These are phyloP conservation scores for Teratosphaeria gauchensis DNA, from an alignment of 2,329 filamentous ascomycete species.

Conservation along the genomic window DNA sequence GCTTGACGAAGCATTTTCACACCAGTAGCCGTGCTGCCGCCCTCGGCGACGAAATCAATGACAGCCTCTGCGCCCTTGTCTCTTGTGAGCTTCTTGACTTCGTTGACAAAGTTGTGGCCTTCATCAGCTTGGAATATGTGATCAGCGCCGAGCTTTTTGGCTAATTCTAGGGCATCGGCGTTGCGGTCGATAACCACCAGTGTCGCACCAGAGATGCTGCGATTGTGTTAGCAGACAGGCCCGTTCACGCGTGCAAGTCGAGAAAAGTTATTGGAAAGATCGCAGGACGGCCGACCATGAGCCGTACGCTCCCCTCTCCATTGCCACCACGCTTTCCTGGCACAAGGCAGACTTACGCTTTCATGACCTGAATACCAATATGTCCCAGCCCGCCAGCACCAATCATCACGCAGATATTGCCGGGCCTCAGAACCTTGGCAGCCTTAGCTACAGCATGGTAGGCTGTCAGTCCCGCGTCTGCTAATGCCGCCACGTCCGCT, in stretches of 20 bases:
- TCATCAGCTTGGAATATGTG: slow-evolving; percentile 11
- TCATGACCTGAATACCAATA: slow-evolving; percentile 19
- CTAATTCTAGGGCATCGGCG: slow-evolving; percentile 13
- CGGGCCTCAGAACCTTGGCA: slow-evolving; percentile 14
- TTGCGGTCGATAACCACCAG: slow-evolving; percentile 18
- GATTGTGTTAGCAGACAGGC: background rate
- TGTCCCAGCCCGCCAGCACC: slow-evolving; percentile 17
- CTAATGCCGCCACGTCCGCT: slow-evolving; percentile 17
- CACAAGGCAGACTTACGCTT: slow-evolving; percentile 3
- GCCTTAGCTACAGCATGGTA: slow-evolving; percentile 18
- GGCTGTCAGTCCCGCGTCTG: slow-evolving; percentile 17
- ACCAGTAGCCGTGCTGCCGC: slow-evolving; percentile 15
- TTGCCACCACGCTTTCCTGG: too few relatives aligned
- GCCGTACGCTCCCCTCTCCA: too few relatives aligned
- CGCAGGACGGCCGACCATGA: too few relatives aligned
- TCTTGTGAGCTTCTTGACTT: slow-evolving; percentile 14
- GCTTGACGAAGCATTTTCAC: slow-evolving; percentile 18
- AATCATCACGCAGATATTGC: slow-evolving; percentile 16
- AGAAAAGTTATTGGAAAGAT: too few relatives aligned
- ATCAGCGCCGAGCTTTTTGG: slow-evolving; percentile 18
- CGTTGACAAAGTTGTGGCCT: slow-evolving; percentile 13
- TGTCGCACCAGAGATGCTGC: slow-evolving; percentile 13
- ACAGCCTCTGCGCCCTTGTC: slow-evolving; percentile 18
- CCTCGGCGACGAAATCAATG: slow-evolving; percentile 18
- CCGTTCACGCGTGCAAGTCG: background rate